Evolutionary conservation across 352 stramenopile genomes (phyloP).

Genomic region (Globisporangium barbulae): DNA sequence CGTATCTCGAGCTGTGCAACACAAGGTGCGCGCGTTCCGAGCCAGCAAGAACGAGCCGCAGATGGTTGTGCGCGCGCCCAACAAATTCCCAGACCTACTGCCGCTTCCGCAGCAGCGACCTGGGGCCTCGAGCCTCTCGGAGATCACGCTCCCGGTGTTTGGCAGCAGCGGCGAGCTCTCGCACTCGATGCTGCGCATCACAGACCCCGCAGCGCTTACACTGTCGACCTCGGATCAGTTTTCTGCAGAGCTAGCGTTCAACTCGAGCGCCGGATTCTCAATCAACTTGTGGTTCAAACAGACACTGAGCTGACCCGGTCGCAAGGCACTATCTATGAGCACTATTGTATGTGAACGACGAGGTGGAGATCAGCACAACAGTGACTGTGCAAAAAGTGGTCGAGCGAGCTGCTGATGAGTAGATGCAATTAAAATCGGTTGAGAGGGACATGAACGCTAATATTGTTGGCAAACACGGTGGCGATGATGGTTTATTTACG

Average conservation of each 20-base stretch:
- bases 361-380: not conserved
- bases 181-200: conserved; percentile 20
- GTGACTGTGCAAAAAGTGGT: not conserved
- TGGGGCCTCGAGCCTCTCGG: not conserved
- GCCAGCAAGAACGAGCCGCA: not conserved
- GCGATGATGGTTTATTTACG: not conserved
- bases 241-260: conserved; percentile 17
- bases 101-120: not conserved
- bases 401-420: not conserved
- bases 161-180: conserved; percentile 1
- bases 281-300: conserved; percentile 38
- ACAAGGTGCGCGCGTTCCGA: conserved; percentile 5
- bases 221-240: not conserved
- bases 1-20: conserved; percentile 2
- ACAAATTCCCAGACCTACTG: conserved; percentile 15
- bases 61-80: conserved; percentile 9
- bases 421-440: not conserved
- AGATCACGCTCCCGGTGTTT: conserved; percentile 6
- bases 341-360: not conserved
- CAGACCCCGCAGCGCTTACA: not conserved
- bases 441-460: not conserved
- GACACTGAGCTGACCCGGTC: conserved; percentile 1
- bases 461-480: not conserved
- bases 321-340: not conserved
- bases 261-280: conserved; percentile 40